Conservation (phyloP, 345 rosid genomes). For the Cardamine occulta region DNA sequence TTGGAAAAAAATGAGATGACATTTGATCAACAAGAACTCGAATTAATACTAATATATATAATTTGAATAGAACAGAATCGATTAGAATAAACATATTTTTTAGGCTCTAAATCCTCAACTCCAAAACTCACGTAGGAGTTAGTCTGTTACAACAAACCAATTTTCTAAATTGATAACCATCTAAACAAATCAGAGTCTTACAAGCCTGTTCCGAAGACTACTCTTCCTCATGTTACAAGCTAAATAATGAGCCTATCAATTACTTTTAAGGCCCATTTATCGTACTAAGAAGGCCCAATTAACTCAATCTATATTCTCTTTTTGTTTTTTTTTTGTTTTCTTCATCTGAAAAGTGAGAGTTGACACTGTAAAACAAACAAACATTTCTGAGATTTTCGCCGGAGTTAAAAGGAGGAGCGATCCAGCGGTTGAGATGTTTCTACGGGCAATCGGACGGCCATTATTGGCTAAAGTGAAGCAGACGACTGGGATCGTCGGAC, state of each 20-base stretch:
- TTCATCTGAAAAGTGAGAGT: conserved; percentile 11
- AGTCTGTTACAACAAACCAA: background rate
- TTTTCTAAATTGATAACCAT: too few relatives aligned
- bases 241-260: background rate
- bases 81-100: too few relatives aligned
- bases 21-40: background rate
- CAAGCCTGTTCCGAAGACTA: background rate
- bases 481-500: conserved; percentile 95
- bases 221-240: background rate
- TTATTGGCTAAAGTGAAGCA: conserved; percentile 85
- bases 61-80: too few relatives aligned
- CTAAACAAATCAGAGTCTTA: too few relatives aligned
- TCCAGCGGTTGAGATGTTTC: conserved; percentile 58
- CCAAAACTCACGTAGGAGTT: background rate
- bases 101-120: background rate
- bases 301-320: background rate
- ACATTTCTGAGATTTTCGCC: conserved; percentile 35
- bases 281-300: background rate
- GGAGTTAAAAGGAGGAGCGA: conserved; percentile 26
- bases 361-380: conserved; percentile 28
- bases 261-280: background rate
- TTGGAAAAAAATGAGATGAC: background rate
- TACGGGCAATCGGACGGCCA: conserved; percentile 84
- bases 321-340: too few relatives aligned
- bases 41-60: too few relatives aligned